These are phyloP conservation scores for Alnus rubra DNA, from an alignment of 306 rosid species.

Conservation along the genomic window DNA sequence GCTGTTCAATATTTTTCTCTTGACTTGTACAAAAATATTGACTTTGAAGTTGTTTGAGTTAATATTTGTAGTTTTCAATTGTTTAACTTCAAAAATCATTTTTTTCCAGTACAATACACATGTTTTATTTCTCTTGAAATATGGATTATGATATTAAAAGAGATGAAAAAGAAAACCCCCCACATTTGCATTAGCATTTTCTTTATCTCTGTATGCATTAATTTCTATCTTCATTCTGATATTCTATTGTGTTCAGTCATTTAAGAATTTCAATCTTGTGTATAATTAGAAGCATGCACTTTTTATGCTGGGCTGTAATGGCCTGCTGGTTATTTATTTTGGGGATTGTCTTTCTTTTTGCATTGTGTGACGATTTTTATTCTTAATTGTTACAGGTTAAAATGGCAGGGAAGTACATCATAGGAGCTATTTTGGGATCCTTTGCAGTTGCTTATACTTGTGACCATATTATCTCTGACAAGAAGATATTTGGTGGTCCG, in stretches of 20 bases:
- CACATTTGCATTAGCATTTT: background rate
- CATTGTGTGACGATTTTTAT: background rate
- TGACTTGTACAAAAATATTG: background rate
- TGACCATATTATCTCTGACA: slow-evolving; percentile 39
- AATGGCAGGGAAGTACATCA: slow-evolving; percentile 39
- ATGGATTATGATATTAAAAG: background rate
- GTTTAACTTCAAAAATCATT: background rate
- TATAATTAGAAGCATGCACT: background rate
- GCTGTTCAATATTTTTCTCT: background rate
- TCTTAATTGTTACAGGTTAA: background rate
- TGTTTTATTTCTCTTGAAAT: background rate
- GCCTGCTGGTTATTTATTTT: background rate
- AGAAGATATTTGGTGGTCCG: slow-evolving; percentile 50
- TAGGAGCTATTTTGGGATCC: slow-evolving; percentile 25
- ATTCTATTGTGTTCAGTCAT: background rate
- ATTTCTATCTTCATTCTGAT: background rate
- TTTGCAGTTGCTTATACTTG: slow-evolving; percentile 33
- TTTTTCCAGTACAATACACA: background rate
- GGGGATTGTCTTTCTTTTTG: background rate
- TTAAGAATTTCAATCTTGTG: background rate
- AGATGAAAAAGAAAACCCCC: background rate
- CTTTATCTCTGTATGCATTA: background rate
- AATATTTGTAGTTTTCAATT: background rate
- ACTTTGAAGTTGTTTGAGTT: background rate
- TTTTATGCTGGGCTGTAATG: background rate